Evolutionary conservation across 495 filamentous ascomycete genomes (phyloP), one percentile per base, ranked within the genome.

Genomic region (Talaromyces adpressus): DNA sequence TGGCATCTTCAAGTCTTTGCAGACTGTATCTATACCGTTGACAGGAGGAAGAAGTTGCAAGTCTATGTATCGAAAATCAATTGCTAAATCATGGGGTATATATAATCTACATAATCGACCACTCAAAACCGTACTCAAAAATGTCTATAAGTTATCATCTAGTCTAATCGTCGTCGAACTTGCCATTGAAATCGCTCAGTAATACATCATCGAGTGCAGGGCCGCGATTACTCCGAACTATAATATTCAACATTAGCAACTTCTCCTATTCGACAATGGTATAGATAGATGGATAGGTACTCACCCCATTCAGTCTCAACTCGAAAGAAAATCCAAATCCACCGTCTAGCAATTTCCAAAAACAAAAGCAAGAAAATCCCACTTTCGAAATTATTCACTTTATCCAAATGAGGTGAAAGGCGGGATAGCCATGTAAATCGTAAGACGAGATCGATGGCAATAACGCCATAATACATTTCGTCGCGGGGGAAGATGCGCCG

Each of bases 281-380:
- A 45, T 30, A 41, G 57, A 36, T 32, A 30, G 63, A 36, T 32
- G 29, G 63, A 47, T 29, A 36, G 45, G 56, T 49, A 77, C 77
- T 73, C 68, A 86, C 91, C 82, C 89, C 89, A 96, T 79, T 98
- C 94, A 22, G 91, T 89, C 80, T 98, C 94, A 23, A 92, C 86
- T 3, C 94, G 85, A 72, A 98, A 92, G 75, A 98, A 97, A 53
- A 94, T 90, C 94, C 94, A 98, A 67, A 98, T 84, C 92, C 93
- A 97, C 18, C 94, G 82, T 47, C 94, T 84, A 20, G 89, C 81
- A 7, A 98, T 87, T 74, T 98, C 94, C 18, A 94, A 77, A 41
- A 89, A 78, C 77, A 97, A 88, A 66, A 97, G 84, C n/a, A 91
- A 64, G 72, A 96, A 98, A 41, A 98, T 87, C 3, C 86, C 86